A percentile compares a stretch with the other conserved stretches of the same genome.
These are phyloP conservation scores for Physcomitrium patens DNA, from an alignment of 225 moss, liverwort and hornwort genomes.

Conservation along the genomic window DNA sequence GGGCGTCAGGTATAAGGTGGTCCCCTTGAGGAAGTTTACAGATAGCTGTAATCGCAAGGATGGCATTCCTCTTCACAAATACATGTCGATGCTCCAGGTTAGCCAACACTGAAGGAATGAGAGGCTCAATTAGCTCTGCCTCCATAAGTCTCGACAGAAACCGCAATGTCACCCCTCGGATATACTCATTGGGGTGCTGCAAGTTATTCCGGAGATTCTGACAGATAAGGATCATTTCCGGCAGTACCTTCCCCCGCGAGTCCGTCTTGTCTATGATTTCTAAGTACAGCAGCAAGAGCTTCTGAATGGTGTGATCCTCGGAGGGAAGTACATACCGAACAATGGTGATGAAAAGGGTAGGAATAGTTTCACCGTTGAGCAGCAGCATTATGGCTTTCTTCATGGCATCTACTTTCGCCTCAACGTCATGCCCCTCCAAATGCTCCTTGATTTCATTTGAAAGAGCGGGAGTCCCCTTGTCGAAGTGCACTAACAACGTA, in stretches of 20 bases:
- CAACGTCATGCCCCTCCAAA: constrained; percentile 84
- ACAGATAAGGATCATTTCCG: constrained; percentile 97
- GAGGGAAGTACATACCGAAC: constrained; percentile 96
- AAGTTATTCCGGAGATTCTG: constrained; percentile 94
- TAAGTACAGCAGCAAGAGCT: constrained; percentile 84
- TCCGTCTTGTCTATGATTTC: constrained; percentile 98
- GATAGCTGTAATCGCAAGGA: constrained; percentile 86
- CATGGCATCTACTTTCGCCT: constrained; percentile 89
- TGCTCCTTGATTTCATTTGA: constrained; percentile 97
- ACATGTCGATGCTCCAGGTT: constrained; percentile 98
- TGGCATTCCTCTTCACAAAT: constrained; percentile 87
- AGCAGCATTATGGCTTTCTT: constrained; percentile 98
- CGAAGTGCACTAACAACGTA: constrained; percentile 90
- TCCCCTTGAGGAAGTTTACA: constrained; percentile 94
- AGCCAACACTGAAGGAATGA: constrained; percentile 83
- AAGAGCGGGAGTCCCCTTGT: constrained; percentile 89
- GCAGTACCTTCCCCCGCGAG: constrained; percentile 85
- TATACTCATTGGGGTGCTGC: constrained; percentile 97
- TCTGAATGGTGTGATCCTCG: constrained; percentile 97
- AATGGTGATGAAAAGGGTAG: constrained; percentile 92
- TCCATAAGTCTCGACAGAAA: constrained; percentile 91
- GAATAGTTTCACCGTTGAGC: constrained; percentile 85
- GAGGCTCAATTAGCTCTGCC: constrained; percentile 85
- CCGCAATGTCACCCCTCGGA: constrained; percentile 85
- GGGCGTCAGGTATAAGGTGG: constrained; percentile 77